phyloP scores from a whole-genome alignment of 768 basidiomycete species.

The Rhizopogon rudus region DNA sequence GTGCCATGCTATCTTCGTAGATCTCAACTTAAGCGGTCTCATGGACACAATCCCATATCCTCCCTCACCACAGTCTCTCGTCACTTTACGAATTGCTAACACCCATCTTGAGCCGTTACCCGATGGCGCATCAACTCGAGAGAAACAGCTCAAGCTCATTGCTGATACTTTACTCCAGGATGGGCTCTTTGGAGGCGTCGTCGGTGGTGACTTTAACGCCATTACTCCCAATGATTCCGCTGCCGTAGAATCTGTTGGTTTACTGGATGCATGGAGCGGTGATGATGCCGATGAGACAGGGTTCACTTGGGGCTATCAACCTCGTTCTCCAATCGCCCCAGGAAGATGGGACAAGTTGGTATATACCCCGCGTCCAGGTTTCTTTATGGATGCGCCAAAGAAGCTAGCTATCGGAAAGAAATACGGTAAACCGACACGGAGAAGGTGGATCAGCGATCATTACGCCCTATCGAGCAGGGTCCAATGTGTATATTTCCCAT shows the following conservation, averaged over 20 bases:
- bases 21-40: slow-evolving; percentile 33
- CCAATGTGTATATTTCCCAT: slow-evolving; percentile 1
- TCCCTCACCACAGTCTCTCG: slow-evolving; percentile 20
- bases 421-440: slow-evolving; percentile 23
- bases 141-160: slow-evolving; percentile 44
- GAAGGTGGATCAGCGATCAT: slow-evolving; percentile 54
- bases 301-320: slow-evolving; percentile 62
- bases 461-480: slow-evolving; percentile 42
- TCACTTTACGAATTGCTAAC: slow-evolving; percentile 51
- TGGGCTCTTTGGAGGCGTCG: slow-evolving; percentile 43
- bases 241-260: slow-evolving; percentile 35
- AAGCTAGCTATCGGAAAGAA: slow-evolving; percentile 48
- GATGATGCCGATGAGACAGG: slow-evolving; percentile 34
- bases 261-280: slow-evolving; percentile 51
- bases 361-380: slow-evolving; percentile 39
- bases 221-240: slow-evolving; percentile 37
- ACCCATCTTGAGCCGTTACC: slow-evolving; percentile 62
- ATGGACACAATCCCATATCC: slow-evolving; percentile 6
- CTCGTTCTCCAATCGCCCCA: slow-evolving; percentile 34
- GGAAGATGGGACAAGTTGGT: slow-evolving; percentile 57
- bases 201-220: slow-evolving; percentile 63
- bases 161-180: slow-evolving; percentile 38
- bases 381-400: slow-evolving; percentile 42
- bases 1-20: slow-evolving; percentile 47
- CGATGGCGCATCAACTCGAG: slow-evolving; percentile 31